A percentile compares a stretch with the other conserved stretches of the same genome.
Conservation (phyloP, 352 stramenopile species). For the Phytopythium kandeliae region DNA sequence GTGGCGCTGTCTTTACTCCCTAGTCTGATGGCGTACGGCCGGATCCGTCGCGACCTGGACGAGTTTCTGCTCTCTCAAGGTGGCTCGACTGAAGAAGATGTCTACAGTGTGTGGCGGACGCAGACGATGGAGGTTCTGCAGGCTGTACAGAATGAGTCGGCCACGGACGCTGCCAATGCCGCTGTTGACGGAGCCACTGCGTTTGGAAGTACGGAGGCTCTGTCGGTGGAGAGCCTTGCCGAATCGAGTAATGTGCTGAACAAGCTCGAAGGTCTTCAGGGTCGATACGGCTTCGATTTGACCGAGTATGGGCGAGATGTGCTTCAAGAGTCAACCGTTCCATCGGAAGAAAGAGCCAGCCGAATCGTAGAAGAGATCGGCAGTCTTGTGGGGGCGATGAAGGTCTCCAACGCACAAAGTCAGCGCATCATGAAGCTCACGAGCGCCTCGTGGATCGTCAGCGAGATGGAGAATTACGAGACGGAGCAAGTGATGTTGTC, state of each 20-base stretch:
- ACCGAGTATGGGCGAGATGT: background rate
- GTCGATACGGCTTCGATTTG: background rate
- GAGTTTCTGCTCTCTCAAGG: constrained; percentile 21
- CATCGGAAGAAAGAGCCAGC: background rate
- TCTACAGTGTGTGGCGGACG: constrained; percentile 42
- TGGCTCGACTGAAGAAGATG: constrained; percentile 20
- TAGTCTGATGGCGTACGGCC: constrained; percentile 32
- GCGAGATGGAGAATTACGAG: constrained; percentile 5
- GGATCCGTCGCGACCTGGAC: constrained; percentile 29
- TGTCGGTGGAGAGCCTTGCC: background rate
- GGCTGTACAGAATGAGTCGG: background rate
- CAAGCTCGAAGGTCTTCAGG: background rate
- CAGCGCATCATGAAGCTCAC: constrained; percentile 48
- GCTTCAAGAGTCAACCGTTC: background rate
- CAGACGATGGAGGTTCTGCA: background rate
- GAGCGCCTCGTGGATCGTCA: constrained; percentile 38
- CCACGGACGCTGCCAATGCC: background rate
- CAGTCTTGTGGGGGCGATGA: constrained; percentile 24
- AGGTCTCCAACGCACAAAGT: constrained; percentile 56
- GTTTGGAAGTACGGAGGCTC: background rate
- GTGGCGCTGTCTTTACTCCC: constrained; percentile 24
- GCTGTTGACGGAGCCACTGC: too few species aligned
- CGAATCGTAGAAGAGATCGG: background rate
- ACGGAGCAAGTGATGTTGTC: background rate
- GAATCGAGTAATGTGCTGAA: background rate